phyloP scores from a whole-genome alignment of 2,329 filamentous ascomycete species.

The Lizonia empirigonia region DNA sequence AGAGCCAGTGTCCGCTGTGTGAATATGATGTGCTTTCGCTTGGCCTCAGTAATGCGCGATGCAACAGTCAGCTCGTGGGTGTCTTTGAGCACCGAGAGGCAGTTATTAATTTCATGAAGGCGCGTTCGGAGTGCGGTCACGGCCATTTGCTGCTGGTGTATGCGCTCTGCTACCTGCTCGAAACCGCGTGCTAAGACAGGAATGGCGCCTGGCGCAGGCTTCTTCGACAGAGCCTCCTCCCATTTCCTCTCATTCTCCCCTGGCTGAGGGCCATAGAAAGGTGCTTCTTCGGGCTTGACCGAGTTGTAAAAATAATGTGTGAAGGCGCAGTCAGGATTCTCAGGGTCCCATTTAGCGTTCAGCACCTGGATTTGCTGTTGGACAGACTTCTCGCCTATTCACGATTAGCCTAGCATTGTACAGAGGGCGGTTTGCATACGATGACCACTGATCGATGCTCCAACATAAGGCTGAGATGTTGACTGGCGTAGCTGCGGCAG shows the following conservation, averaged over 20 bases:
- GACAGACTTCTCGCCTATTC: slow-evolving; percentile 70
- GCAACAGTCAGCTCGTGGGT: slow-evolving; percentile 78
- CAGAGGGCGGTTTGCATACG: slow-evolving; percentile 25
- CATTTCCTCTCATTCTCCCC: slow-evolving; percentile 78
- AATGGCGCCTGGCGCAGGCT: slow-evolving; percentile 76
- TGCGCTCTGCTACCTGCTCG: slow-evolving; percentile 70
- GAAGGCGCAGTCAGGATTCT: slow-evolving; percentile 71
- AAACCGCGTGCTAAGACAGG: slow-evolving; percentile 79
- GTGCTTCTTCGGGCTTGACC: slow-evolving; percentile 74
- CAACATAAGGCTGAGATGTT: slow-evolving; percentile 34
- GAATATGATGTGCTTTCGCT: slow-evolving; percentile 73
- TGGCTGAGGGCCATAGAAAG: slow-evolving; percentile 73
- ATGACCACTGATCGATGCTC: slow-evolving; percentile 35
- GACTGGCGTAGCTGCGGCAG: slow-evolving; percentile 45
- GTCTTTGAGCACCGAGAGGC: slow-evolving; percentile 72
- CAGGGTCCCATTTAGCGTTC: slow-evolving; percentile 74
- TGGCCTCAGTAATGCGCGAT: slow-evolving; percentile 73
- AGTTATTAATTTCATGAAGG: slow-evolving; percentile 79
- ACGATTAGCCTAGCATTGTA: background rate
- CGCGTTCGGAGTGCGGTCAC: slow-evolving; percentile 72
- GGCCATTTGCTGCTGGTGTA: slow-evolving; percentile 73
- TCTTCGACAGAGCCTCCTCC: slow-evolving; percentile 82
- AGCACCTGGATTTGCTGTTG: slow-evolving; percentile 75
- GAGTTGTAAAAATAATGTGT: slow-evolving; percentile 89
- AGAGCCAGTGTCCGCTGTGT: slow-evolving; percentile 75